Conservation (phyloP, 176 grass and related monocot species). For the Aegilops bicornis region DNA sequence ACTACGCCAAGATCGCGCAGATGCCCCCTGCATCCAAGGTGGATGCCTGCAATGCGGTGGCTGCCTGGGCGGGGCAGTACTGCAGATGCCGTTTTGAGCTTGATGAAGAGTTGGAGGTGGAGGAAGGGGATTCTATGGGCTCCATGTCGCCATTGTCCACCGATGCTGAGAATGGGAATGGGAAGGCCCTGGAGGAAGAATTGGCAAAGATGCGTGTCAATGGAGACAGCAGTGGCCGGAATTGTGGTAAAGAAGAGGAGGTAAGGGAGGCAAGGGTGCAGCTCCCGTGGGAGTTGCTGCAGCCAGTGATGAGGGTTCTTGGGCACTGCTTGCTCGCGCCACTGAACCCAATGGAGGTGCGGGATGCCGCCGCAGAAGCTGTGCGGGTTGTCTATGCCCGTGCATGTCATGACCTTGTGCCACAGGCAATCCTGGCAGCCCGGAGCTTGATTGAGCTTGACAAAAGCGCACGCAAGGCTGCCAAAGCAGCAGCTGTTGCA, state of each 20-base stretch:
- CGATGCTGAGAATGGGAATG: slow-evolving; percentile 49
- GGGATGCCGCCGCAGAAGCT: slow-evolving; percentile 62
- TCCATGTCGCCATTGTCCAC: slow-evolving; percentile 52
- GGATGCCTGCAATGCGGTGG: slow-evolving; percentile 71
- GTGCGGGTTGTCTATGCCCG: slow-evolving; percentile 85
- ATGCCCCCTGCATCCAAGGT: slow-evolving; percentile 88
- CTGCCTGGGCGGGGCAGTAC: slow-evolving; percentile 79
- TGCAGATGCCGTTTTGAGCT: slow-evolving; percentile 88
- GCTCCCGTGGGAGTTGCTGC: slow-evolving; percentile 91
- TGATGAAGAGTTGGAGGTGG: slow-evolving; percentile 44
- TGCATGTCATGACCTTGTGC: slow-evolving; percentile 78
- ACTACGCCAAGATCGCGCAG: slow-evolving; percentile 80
- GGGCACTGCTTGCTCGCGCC: slow-evolving; percentile 91
- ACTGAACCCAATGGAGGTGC: slow-evolving; percentile 70
- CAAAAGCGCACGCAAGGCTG: slow-evolving; percentile 63
- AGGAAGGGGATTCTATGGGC: slow-evolving; percentile 20
- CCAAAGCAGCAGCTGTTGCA: slow-evolving; percentile 18
- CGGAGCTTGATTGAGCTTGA: slow-evolving; percentile 94
- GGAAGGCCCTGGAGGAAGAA: slow-evolving; percentile 46
- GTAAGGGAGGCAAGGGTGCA: slow-evolving; percentile 65
- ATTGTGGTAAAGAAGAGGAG: slow-evolving; percentile 39
- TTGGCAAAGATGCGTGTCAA: slow-evolving; percentile 25
- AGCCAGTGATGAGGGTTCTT: slow-evolving; percentile 87
- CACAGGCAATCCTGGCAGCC: slow-evolving; percentile 85
- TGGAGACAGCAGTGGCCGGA: slow-evolving; percentile 28